A percentile compares a stretch with the other conserved stretches of the same genome.
These are phyloP conservation scores for Sphagnum tenellum DNA, from an alignment of 225 moss, liverwort and hornwort genomes.

Conservation along the genomic window DNA sequence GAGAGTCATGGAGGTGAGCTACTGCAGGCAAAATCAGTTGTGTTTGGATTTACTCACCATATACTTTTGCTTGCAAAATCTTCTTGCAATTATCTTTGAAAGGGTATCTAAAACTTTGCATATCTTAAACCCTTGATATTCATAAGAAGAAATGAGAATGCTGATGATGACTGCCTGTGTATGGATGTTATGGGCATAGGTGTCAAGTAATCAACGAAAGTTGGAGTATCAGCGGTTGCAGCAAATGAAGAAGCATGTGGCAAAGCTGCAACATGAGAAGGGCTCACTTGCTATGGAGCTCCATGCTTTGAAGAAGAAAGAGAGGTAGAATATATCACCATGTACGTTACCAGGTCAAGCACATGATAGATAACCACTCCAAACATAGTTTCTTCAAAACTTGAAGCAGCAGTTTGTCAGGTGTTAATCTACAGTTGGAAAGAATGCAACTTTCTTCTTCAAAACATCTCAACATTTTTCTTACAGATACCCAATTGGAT, in stretches of 20 bases:
- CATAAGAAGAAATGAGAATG: not conserved
- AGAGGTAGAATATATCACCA: slow-evolving; percentile 25
- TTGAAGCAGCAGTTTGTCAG: not conserved
- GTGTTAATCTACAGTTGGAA: not conserved
- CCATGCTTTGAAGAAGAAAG: slow-evolving; percentile 35
- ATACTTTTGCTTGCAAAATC: not conserved
- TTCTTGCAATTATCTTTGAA: not conserved
- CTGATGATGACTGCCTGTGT: not conserved
- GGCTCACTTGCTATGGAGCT: slow-evolving; percentile 14
- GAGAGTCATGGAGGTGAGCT: slow-evolving; percentile 24
- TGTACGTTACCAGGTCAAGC: not conserved
- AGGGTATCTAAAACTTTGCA: not conserved
- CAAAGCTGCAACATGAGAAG: slow-evolving; percentile 23
- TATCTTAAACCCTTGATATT: not conserved
- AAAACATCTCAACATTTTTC: no score
- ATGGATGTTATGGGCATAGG: not conserved
- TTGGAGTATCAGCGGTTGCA: slow-evolving; percentile 21
- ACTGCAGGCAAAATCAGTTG: not conserved
- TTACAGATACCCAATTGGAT: no score
- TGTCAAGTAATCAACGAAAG: slow-evolving; percentile 9
- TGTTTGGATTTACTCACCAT: no score
- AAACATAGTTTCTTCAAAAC: not conserved
- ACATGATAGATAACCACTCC: not conserved
- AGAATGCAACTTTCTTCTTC: no score
- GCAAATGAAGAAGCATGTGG: slow-evolving; percentile 17